Conservation (phyloP, 139 green algal genomes). For the Chlorella vulgaris region DNA sequence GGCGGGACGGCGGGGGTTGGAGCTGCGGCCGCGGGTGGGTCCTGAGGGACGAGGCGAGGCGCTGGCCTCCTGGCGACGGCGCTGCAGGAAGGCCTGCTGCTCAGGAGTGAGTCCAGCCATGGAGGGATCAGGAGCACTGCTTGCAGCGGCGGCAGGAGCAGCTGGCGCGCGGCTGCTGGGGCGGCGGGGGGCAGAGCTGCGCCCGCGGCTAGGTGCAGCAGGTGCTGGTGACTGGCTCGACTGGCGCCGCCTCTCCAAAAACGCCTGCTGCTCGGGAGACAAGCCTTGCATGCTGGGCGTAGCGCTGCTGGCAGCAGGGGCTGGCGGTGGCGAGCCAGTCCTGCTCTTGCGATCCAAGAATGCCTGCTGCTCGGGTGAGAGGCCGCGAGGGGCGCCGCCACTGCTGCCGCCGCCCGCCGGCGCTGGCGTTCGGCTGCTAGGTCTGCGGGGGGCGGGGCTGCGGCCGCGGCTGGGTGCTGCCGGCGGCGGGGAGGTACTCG, state of each 20-base stretch:
- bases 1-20: neutral
- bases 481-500: neutral
- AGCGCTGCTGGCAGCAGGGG: neutral
- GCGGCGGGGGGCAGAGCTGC: neutral
- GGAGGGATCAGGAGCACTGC: neutral
- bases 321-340: no score
- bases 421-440: neutral
- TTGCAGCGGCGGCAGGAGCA: neutral
- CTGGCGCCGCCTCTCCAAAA: neutral
- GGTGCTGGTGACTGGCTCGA: neutral
- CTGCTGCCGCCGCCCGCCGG: neutral
- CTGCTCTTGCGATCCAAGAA: neutral
- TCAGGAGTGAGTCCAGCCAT: neutral
- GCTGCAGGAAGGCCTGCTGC: neutral
- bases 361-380: neutral
- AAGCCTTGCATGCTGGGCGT: neutral
- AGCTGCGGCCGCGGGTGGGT: neutral
- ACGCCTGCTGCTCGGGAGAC: neutral
- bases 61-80: neutral
- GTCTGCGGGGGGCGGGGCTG: neutral
- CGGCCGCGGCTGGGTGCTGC: neutral
- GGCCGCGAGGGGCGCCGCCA: neutral
- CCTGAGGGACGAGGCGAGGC: neutral
- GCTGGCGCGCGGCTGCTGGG: neutral
- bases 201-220: neutral